Evolutionary conservation across 352 stramenopile species (phyloP), one percentile per base, ranked within the genome.

Genomic region (Pythium aquatile): DNA sequence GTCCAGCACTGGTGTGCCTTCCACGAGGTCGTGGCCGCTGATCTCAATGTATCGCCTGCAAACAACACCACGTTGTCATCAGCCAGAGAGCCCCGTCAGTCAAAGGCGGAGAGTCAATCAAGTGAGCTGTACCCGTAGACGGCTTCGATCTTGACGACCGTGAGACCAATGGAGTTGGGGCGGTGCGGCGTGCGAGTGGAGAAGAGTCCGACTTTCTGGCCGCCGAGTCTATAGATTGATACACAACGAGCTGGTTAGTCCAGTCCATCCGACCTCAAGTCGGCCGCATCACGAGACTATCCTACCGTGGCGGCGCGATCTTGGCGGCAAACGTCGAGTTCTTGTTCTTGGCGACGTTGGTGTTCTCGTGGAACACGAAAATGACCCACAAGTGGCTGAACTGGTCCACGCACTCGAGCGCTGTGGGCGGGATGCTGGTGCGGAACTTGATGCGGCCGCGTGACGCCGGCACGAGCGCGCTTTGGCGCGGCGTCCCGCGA

Each of bases 1-100:
- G 71, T 99, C 97, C 20, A 99, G 76, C 33, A 99, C 88, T 0
- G 97, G 97, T 26, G 97, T 99, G 55, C 96, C 97, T 73, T 99
- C 87, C 49, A 98, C 86, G 8, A 98, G 83, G 69, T 98, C 95
- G 51, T 98, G 85, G 35, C 94, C 94, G 58, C 90, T 92, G 65
- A 98, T 93, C 42, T 97, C 83, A 49, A 98, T 90, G 48, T 70
- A 84, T 16, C 81, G 79, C 32, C 76, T 86, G 46, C 30, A 30
- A 11, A 17, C 26, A 65, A 0, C 40, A 35, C 20, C 20, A 24
- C 20, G 20, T 24, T 24, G 44, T 10, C 10, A 24, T 24, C 20
- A 24, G 20, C 20, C 20, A 24, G 20, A 24, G 20, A 24, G 20
- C 20, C 20, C 20, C 20, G 20, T 24, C 20, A 24, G 20, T 24